phyloP scores from a whole-genome alignment of 495 filamentous ascomycete species.

The Lepraria neglecta region DNA sequence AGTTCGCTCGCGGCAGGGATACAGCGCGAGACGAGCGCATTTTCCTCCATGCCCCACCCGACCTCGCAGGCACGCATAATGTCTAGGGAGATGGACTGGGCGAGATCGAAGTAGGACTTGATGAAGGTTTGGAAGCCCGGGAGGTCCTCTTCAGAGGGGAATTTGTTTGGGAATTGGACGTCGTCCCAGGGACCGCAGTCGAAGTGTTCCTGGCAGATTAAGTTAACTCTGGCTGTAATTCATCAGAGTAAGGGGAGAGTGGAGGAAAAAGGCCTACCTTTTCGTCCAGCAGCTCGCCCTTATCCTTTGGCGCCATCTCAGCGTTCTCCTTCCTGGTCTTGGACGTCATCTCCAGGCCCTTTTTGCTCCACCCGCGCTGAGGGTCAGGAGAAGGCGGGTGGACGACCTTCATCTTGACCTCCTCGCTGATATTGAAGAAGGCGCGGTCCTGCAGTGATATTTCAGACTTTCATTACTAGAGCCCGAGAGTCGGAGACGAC shows the following conservation, averaged over 20 bases:
- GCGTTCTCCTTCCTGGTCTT: background rate
- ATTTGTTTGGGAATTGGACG: slow-evolving; percentile 30
- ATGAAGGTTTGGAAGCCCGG: slow-evolving; percentile 32
- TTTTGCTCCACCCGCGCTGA: background rate
- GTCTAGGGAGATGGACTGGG: slow-evolving; percentile 17
- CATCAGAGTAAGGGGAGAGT: background rate
- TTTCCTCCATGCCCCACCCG: slow-evolving; percentile 4
- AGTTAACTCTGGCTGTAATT: background rate
- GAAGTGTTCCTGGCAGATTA: slow-evolving; percentile 30
- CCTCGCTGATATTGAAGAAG: background rate
- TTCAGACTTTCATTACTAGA: background rate
- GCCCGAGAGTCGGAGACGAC: background rate
- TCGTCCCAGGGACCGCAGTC: slow-evolving; percentile 30
- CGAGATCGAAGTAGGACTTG: slow-evolving; percentile 26
- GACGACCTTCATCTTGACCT: background rate
- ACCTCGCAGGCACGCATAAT: slow-evolving; percentile 9
- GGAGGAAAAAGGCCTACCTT: background rate
- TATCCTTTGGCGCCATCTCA: background rate
- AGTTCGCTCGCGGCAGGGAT: slow-evolving; percentile 15
- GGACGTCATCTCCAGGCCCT: background rate
- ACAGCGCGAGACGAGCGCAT: slow-evolving; percentile 7
- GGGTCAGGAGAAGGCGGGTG: background rate
- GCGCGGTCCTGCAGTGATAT: background rate
- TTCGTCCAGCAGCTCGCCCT: background rate
- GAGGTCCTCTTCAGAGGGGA: slow-evolving; percentile 26